phyloP scores from a whole-genome alignment of 345 rosid species.

The Psidium guajava region DNA sequence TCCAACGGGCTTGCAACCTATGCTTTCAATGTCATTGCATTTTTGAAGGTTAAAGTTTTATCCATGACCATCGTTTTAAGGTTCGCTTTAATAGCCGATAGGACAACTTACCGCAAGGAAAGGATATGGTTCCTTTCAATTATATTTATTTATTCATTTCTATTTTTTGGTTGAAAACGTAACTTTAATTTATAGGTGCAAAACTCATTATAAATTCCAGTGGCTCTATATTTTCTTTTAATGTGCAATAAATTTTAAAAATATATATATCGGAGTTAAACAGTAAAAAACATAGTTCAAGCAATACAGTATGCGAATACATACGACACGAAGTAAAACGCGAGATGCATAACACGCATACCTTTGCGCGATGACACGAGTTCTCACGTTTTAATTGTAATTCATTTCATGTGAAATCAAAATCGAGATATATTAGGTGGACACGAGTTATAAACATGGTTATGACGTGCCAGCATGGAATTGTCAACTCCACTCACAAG shows the following conservation, averaged over 20 bases:
- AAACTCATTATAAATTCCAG: not conserved
- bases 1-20: too few species aligned
- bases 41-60: too few species aligned
- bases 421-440: not conserved
- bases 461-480: too few species aligned
- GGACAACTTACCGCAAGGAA: too few species aligned
- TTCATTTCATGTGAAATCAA: not conserved
- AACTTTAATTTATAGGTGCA: not conserved
- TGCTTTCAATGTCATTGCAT: too few species aligned
- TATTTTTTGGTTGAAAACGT: not conserved
- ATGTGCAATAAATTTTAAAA: too few species aligned
- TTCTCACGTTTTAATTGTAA: not conserved
- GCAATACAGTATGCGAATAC: fast-evolving
- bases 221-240: not conserved
- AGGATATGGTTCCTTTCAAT: too few species aligned
- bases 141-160: too few species aligned
- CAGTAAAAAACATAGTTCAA: fast-evolving
- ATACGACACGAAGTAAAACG: fast-evolving
- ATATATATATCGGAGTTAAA: not conserved
- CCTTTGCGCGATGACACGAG: not conserved
- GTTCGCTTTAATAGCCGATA: too few species aligned
- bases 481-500: too few species aligned
- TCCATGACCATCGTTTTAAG: too few species aligned
- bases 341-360: too few species aligned
- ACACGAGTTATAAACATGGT: fast-evolving